These are phyloP conservation scores for Lecanosticta acicola DNA, from an alignment of 2,329 filamentous ascomycete species.

Conservation along the genomic window DNA sequence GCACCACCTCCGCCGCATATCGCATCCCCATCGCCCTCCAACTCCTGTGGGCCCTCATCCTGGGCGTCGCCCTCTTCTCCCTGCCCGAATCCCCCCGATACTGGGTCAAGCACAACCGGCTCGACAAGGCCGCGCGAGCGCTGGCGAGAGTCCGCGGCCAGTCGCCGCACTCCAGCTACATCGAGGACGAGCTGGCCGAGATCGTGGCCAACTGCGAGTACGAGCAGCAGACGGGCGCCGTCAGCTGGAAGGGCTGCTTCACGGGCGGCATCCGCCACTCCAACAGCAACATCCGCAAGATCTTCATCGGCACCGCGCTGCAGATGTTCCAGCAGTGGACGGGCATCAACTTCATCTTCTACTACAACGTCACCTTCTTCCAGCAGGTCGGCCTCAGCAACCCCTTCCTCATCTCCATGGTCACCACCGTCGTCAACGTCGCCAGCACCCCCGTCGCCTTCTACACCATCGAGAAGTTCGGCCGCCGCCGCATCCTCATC, in stretches of 20 bases:
- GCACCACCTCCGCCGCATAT: constrained; percentile 61
- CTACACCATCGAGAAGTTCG: constrained; percentile 76
- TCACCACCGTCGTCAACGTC: constrained; percentile 87
- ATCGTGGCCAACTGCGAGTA: constrained; percentile 87
- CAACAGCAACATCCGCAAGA: constrained; percentile 47
- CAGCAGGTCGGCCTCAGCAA: constrained; percentile 67
- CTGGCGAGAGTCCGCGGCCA: constrained; percentile 71
- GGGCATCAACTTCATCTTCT: constrained; percentile 86
- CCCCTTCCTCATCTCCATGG: constrained; percentile 75
- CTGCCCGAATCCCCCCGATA: constrained; percentile 82
- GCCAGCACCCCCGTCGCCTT: constrained; percentile 81
- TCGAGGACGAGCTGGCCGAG: constrained; percentile 74
- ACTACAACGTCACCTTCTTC: constrained; percentile 71
- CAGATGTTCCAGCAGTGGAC: constrained; percentile 57
- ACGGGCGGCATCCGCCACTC: constrained; percentile 48
- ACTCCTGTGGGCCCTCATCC: constrained; percentile 73
- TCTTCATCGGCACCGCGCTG: constrained; percentile 41
- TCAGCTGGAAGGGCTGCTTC: constrained; percentile 50
- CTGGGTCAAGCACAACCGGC: constrained; percentile 70
- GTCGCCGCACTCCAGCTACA: constrained; percentile 63
- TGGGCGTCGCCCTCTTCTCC: constrained; percentile 63
- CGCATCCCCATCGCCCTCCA: constrained; percentile 77
- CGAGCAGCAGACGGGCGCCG: constrained; percentile 63
- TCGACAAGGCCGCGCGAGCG: constrained; percentile 59
- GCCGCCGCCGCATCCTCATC: constrained; percentile 74